A percentile compares a stretch with the other conserved stretches of the same genome.
These are phyloP conservation scores for Morella rubra DNA, from an alignment of 306 rosid species.

Conservation along the genomic window DNA sequence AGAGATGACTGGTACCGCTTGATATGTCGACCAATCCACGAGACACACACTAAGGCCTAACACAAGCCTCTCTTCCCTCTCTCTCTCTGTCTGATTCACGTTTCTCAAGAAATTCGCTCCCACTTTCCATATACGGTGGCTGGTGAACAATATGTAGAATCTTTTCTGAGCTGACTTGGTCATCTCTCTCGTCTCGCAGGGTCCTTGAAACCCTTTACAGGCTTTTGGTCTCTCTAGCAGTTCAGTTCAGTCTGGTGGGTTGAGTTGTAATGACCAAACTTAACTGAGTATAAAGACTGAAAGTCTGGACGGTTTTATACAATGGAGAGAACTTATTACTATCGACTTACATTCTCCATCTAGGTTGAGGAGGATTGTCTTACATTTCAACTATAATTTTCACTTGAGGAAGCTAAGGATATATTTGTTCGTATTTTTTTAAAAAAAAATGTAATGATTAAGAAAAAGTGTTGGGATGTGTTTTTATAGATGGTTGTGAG, in stretches of 20 bases:
- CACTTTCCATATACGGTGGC: background rate
- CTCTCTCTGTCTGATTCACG: background rate
- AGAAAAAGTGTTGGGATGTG: too few species aligned
- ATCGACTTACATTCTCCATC: too few species aligned
- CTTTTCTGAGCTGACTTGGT: background rate
- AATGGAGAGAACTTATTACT: too few species aligned
- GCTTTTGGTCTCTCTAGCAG: background rate
- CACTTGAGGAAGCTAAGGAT: too few species aligned
- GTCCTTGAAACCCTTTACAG: background rate
- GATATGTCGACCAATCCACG: constrained; percentile 42
- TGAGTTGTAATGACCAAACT: background rate
- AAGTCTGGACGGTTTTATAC: too few species aligned
- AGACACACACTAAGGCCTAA: background rate
- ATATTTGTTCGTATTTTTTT: too few species aligned
- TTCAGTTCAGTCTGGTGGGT: background rate
- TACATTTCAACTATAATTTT: too few species aligned
- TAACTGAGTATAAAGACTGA: too few species aligned
- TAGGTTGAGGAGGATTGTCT: too few species aligned
- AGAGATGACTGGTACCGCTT: constrained; percentile 42
- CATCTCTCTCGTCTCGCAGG: background rate
- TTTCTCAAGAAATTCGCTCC: constrained; percentile 27
- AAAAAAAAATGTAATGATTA: too few species aligned
- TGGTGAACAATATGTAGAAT: background rate
- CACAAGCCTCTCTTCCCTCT: background rate
- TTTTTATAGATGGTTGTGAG: too few species aligned